phyloP scores from a whole-genome alignment of 169 alveolate species.

The Eimeria tenella region DNA sequence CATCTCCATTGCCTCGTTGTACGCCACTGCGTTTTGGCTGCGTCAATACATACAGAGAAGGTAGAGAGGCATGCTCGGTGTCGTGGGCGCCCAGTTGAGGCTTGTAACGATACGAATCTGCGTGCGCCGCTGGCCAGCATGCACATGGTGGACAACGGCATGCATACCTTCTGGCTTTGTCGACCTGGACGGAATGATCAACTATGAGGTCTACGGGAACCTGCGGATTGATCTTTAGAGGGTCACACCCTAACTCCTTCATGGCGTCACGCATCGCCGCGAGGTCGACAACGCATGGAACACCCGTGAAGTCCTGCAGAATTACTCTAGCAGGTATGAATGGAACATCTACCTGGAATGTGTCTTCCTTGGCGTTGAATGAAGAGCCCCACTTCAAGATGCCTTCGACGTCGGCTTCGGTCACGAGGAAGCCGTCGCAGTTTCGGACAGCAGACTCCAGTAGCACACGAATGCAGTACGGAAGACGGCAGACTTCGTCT shows the following conservation, averaged over 20 bases:
- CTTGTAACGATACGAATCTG: background rate
- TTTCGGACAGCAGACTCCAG: constrained; percentile 96
- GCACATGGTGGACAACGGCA: background rate
- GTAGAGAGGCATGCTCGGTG: background rate
- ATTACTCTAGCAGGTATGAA: constrained; percentile 97
- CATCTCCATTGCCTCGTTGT: constrained; percentile 95
- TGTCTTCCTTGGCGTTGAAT: constrained; percentile 63
- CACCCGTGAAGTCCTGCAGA: constrained; percentile 97
- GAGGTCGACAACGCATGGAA: constrained; percentile 97
- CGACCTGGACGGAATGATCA: constrained; percentile 98
- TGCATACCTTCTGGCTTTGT: constrained; percentile 80
- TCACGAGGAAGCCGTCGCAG: constrained; percentile 95
- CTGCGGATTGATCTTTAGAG: constrained; percentile 94
- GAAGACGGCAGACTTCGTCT: constrained; percentile 83
- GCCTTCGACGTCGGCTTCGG: constrained; percentile 93
- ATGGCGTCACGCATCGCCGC: constrained; percentile 98
- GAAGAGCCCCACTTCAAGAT: constrained; percentile 93
- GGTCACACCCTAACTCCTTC: constrained; percentile 93
- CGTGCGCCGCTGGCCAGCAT: background rate
- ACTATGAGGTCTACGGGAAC: constrained; percentile 97
- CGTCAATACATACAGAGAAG: background rate
- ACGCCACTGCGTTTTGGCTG: constrained; percentile 89
- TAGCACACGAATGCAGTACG: constrained; percentile 94
- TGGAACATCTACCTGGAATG: constrained; percentile 94
- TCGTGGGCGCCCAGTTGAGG: background rate